Percentiles rank a stretch among this genome's conserved stretches.
Conservation (phyloP, 2,329 filamentous ascomycete species). For the Penicillium concentricum region DNA sequence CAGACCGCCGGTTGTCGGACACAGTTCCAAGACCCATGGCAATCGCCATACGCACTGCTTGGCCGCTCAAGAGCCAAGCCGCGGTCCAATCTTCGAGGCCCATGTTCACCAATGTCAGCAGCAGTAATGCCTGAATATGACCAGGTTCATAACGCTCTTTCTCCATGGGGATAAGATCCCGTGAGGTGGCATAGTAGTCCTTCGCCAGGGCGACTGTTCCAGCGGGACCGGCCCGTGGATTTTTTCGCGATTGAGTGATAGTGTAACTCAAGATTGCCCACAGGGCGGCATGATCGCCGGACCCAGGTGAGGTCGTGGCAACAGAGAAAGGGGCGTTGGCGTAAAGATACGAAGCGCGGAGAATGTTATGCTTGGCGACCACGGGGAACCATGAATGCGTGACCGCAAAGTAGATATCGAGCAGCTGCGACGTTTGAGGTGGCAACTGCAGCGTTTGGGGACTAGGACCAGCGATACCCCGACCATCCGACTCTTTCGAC, state of each 20-base stretch:
- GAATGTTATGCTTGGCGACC: slow-evolving; percentile 56
- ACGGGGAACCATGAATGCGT: slow-evolving; percentile 62
- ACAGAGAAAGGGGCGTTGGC: slow-evolving; percentile 42
- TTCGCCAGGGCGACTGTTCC: slow-evolving; percentile 28
- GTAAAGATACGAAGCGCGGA: slow-evolving; percentile 58
- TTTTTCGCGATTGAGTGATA: slow-evolving; percentile 31
- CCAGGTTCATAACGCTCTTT: slow-evolving; percentile 41
- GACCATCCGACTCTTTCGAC: slow-evolving; percentile 19
- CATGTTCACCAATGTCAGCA: slow-evolving; percentile 52
- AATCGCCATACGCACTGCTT: slow-evolving; percentile 51
- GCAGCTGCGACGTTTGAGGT: slow-evolving; percentile 50
- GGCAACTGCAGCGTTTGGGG: slow-evolving; percentile 43
- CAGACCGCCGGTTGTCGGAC: slow-evolving; percentile 29
- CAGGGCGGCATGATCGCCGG: slow-evolving; percentile 43
- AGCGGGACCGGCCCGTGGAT: slow-evolving; percentile 14
- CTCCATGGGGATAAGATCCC: slow-evolving; percentile 41
- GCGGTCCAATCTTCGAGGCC: slow-evolving; percentile 47
- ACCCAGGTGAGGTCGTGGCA: slow-evolving; percentile 30
- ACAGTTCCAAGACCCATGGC: slow-evolving; percentile 36
- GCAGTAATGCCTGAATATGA: slow-evolving; percentile 46
- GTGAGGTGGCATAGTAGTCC: slow-evolving; percentile 37
- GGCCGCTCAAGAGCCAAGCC: slow-evolving; percentile 56
- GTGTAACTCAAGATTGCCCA: slow-evolving; percentile 48
- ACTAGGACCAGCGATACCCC: neutral
- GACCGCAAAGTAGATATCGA: slow-evolving; percentile 59